Percentiles rank a stretch among this genome's conserved stretches.
These are phyloP conservation scores for Schoenoplectus tabernaemontani DNA, from an alignment of 202 grass and related monocot species.

Conservation along the genomic window DNA sequence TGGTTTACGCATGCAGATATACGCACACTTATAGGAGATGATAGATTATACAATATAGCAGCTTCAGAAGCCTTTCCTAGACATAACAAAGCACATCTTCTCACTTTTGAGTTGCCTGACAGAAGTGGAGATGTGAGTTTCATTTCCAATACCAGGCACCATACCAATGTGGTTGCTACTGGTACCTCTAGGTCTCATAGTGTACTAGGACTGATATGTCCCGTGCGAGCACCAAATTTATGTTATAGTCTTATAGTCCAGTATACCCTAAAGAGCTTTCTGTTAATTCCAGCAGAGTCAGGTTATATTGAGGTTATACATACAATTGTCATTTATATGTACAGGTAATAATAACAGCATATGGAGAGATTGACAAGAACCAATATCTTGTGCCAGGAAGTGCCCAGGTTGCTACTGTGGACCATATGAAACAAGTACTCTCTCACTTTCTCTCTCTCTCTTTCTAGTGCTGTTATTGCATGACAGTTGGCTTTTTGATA, in stretches of 20 bases:
- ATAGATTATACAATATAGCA: slow-evolving; percentile 59
- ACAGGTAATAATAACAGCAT: slow-evolving; percentile 79
- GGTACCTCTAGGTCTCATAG: background rate
- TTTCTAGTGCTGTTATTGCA: background rate
- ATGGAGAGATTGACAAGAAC: slow-evolving; percentile 68
- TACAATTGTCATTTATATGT: slow-evolving; percentile 27
- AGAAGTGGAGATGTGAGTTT: slow-evolving; percentile 84
- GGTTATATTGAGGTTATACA: background rate
- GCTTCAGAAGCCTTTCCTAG: slow-evolving; percentile 75
- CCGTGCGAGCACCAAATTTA: background rate
- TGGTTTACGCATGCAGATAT: slow-evolving; percentile 48
- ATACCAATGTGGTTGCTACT: background rate
- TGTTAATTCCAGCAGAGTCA: background rate
- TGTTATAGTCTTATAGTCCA: background rate
- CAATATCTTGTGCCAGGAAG: slow-evolving; percentile 80
- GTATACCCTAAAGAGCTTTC: background rate
- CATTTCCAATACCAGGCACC: background rate
- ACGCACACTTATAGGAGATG: slow-evolving; percentile 60
- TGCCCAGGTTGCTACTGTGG: slow-evolving; percentile 84
- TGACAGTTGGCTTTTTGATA: background rate
- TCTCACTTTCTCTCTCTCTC: background rate
- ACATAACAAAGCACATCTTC: slow-evolving; percentile 72
- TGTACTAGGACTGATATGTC: background rate
- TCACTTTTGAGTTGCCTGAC: slow-evolving; percentile 73
- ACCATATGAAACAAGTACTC: slow-evolving; percentile 83